Evolutionary conservation across 331 rosid species (phyloP).

Genomic region (Pyracantha coccinea): DNA sequence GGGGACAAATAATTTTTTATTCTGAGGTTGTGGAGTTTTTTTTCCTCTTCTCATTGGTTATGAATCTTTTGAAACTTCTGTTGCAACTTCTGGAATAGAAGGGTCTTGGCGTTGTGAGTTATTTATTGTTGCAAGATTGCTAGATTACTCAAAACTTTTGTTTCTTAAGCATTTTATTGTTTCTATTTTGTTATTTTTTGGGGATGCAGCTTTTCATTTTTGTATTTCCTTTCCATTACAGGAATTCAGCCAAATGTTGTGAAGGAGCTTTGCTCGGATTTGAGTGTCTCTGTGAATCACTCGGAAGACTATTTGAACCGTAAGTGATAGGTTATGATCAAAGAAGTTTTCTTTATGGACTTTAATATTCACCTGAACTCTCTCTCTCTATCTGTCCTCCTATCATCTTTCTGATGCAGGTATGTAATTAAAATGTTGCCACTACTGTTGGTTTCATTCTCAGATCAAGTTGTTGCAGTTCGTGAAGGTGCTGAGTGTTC

Average conservation of each 20-base stretch:
- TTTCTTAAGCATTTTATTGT: background rate
- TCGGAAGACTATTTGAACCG: conserved; percentile 95
- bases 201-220: background rate
- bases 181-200: background rate
- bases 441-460: conserved; percentile 83
- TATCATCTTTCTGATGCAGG: conserved; percentile 34
- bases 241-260: conserved; percentile 89
- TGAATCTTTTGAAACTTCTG: background rate
- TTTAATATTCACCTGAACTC: background rate
- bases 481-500: conserved; percentile 98
- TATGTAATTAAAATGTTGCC: conserved; percentile 94
- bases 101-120: background rate
- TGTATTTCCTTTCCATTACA: conserved; percentile 21
- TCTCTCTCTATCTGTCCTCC: background rate
- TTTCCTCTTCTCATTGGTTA: background rate
- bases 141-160: background rate
- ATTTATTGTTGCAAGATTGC: background rate
- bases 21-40: background rate
- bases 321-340: conserved; percentile 23
- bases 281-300: conserved; percentile 94
- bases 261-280: conserved; percentile 96
- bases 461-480: conserved; percentile 96
- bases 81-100: background rate
- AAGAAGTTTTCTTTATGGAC: background rate
- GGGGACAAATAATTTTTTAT: background rate